Percentiles rank a stretch among this genome's conserved stretches.
Conservation (phyloP, 352 stramenopile genomes). For the Phytophthora nicotianae region DNA sequence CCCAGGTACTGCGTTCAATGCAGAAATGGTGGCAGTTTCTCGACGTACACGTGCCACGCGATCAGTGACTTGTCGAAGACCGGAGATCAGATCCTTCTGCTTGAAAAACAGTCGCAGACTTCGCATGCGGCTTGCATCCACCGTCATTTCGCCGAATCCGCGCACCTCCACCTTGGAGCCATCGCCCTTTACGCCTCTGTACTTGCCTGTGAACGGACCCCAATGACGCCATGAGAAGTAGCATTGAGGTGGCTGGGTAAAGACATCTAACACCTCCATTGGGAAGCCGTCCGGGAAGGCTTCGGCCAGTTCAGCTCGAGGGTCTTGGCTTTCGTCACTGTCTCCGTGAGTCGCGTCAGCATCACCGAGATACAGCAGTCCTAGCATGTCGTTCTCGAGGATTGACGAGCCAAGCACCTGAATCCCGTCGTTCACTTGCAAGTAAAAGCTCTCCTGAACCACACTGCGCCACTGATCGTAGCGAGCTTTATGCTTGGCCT, state of each 20-base stretch:
- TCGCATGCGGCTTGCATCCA: slow-evolving; percentile 57
- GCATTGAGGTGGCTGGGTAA: slow-evolving; percentile 73
- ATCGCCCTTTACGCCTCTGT: slow-evolving; percentile 66
- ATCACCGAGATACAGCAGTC: slow-evolving; percentile 61
- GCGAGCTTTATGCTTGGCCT: slow-evolving; percentile 68
- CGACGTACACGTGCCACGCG: slow-evolving; percentile 22
- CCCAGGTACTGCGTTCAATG: slow-evolving; percentile 12
- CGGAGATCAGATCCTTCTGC: slow-evolving; percentile 56
- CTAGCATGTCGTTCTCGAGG: slow-evolving; percentile 71
- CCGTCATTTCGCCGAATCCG: slow-evolving; percentile 74
- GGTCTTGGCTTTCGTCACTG: slow-evolving; percentile 51
- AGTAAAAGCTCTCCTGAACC: slow-evolving; percentile 57
- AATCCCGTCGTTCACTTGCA: slow-evolving; percentile 76
- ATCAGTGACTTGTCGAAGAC: slow-evolving; percentile 43
- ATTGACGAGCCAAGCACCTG: slow-evolving; percentile 47
- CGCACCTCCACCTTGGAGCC: slow-evolving; percentile 62
- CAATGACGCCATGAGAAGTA: slow-evolving; percentile 86
- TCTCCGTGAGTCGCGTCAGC: slow-evolving; percentile 40
- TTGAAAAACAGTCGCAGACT: slow-evolving; percentile 75
- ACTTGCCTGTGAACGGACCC: slow-evolving; percentile 72
- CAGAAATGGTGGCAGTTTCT: slow-evolving; percentile 23
- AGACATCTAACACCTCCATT: slow-evolving; percentile 82
- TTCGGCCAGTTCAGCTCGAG: slow-evolving; percentile 57
- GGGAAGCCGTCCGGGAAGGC: slow-evolving; percentile 79
- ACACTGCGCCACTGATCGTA: slow-evolving; percentile 74